Evolutionary conservation across 768 basidiomycete species (phyloP), one percentile per base, ranked within the genome.

Genomic region (Termitomyces sp.): DNA sequence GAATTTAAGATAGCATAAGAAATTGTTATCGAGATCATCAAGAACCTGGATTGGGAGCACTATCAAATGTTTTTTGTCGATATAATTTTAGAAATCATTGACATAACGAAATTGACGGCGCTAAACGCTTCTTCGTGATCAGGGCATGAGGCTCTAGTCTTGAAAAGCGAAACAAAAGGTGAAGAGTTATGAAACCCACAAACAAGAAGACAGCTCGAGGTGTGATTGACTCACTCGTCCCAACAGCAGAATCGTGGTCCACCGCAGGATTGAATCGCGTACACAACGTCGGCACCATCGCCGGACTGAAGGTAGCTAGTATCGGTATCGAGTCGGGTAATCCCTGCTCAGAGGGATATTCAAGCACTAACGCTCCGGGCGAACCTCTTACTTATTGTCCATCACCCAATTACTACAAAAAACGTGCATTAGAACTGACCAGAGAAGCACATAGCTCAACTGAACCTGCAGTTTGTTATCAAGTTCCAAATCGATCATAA

Each of bases 401-500:
- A 99, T 97, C 18, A n/a, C n/a, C n/a, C n/a, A n/a, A n/a, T n/a
- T n/a, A n/a, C n/a, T n/a, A n/a, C n/a, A n/a, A n/a, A n/a, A 24
- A 37, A 42, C 39, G 29, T 20, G 46, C 27, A 47, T 66, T 48
- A 69, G 55, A 32, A 55, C 5, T 16, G n/a, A 34, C 20, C 24
- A 37, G 43, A 55, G n/a, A 42, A 37, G n/a, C 7, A 37, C 24
- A 0, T 49, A 37, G 31, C 55, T 13, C 22, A 27, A 14, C 29
- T 53, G 18, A 27, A 78, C 92, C 62, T 57, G 94, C 94, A 97
- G 96, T 77, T 98, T 98, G 75, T 98, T 98, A 75, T 98, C 97
- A 74, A 51, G 95, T 98, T n/a, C 94, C 95, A 63, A 98, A 83
- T 98, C 97, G 67, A 99, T 97, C 96, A 98, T 98, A 75, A 98